These are phyloP conservation scores for Chernovozyma sophiae-reginae DNA, from an alignment of 1,139 yeast genomes.

Conservation along the genomic window DNA sequence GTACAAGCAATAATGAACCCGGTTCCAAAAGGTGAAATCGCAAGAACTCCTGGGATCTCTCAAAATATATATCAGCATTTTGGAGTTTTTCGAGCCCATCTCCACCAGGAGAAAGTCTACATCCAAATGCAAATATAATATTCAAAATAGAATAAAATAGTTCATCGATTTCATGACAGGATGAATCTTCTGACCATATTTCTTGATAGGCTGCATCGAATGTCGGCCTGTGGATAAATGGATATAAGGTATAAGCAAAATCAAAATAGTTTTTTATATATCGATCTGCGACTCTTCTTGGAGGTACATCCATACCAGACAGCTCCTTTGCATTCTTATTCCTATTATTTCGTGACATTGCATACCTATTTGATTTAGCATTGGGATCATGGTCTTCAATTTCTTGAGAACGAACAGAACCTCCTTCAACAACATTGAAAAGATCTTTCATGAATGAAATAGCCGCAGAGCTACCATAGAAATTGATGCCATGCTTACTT, in stretches of 20 bases:
- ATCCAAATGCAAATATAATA: slow-evolving; percentile 12
- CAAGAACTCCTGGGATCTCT: slow-evolving; percentile 10
- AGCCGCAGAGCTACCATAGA: not conserved
- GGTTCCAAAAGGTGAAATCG: slow-evolving; percentile 11
- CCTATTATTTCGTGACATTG: not conserved
- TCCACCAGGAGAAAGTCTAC: slow-evolving; percentile 9
- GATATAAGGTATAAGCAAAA: slow-evolving; percentile 14
- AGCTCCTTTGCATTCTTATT: not conserved
- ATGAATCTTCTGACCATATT: slow-evolving; percentile 10
- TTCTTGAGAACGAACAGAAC: not conserved
- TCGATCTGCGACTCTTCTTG: slow-evolving; percentile 9
- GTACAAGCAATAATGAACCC: slow-evolving; percentile 12
- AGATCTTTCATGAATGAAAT: not conserved
- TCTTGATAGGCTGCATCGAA: slow-evolving; percentile 19
- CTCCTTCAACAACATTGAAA: not conserved
- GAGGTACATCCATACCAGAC: slow-evolving; percentile 10
- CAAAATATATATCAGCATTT: slow-evolving; percentile 10
- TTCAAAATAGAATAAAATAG: slow-evolving; percentile 11
- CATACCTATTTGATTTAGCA: not conserved
- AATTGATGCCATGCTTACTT: not conserved
- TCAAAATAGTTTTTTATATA: slow-evolving; percentile 12
- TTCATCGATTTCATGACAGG: slow-evolving; percentile 8
- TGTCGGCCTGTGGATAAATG: slow-evolving; percentile 18
- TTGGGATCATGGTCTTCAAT: too few species aligned
- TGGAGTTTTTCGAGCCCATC: slow-evolving; percentile 3